Evolutionary conservation across 2,329 filamentous ascomycete genomes (phyloP).

Genomic region (Fusarium siculi): DNA sequence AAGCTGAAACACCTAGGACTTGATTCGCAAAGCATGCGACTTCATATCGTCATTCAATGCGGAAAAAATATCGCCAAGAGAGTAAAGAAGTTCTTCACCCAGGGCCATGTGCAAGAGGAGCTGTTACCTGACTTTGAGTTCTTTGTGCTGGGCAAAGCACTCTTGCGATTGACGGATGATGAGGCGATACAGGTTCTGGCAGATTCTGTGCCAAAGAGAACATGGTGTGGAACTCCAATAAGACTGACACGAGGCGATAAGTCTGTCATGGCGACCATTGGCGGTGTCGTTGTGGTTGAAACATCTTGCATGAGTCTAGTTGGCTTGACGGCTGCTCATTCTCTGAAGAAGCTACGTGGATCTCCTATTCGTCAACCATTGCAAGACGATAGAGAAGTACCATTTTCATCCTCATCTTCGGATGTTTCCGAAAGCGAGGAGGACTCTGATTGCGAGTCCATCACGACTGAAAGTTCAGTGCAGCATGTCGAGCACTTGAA

Average conservation of each 20-base stretch:
- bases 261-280: neutral
- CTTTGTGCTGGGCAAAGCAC: neutral
- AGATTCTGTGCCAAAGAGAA: accelerated
- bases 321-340: neutral
- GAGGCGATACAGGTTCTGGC: neutral
- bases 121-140: neutral
- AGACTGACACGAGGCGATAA: accelerated
- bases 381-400: accelerated
- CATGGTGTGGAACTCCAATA: neutral
- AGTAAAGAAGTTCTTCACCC: neutral
- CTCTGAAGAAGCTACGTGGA: too few relatives aligned
- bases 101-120: neutral
- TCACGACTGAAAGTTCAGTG: neutral
- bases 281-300: neutral
- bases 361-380: too few relatives aligned
- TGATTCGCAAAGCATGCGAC: accelerated
- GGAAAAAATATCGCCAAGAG: neutral
- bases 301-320: neutral
- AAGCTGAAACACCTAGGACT: neutral
- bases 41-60: neutral
- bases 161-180: accelerated
- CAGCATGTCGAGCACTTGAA: neutral
- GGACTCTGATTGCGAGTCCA: neutral
- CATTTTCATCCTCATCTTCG: accelerated
- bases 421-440: neutral